These are phyloP conservation scores for Fusarium buxicola DNA, from an alignment of 2,329 filamentous ascomycete species.

Conservation along the genomic window DNA sequence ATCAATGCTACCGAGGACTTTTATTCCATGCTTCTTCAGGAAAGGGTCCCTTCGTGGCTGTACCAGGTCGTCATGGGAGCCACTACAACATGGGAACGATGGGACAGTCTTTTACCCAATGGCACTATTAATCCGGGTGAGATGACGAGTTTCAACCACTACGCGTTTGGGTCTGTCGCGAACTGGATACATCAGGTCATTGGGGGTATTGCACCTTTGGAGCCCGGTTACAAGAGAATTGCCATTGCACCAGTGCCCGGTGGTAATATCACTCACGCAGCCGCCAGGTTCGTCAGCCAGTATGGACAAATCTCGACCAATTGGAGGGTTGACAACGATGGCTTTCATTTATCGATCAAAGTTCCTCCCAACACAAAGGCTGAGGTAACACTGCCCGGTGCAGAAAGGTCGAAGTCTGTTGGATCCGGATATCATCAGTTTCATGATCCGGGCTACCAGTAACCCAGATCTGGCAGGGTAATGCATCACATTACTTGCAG, in stretches of 20 bases:
- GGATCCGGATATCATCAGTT: conserved; percentile 28
- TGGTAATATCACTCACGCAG: conserved; percentile 22
- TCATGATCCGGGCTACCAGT: neutral
- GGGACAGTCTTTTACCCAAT: conserved; percentile 59
- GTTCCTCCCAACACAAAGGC: conserved; percentile 40
- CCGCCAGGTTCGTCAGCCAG: neutral
- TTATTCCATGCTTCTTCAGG: conserved; percentile 62
- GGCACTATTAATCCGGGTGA: conserved; percentile 57
- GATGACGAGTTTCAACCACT: conserved; percentile 65
- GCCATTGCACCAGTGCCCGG: conserved; percentile 52
- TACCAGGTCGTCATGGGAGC: conserved; percentile 60
- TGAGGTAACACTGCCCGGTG: conserved; percentile 15
- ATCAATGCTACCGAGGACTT: conserved; percentile 49
- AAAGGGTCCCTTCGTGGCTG: conserved; percentile 59
- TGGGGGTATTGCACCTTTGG: conserved; percentile 54
- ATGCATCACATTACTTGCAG: too few relatives aligned
- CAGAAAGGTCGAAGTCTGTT: neutral
- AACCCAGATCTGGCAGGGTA: too few relatives aligned
- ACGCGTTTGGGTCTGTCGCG: conserved; percentile 59
- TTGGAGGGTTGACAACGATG: conserved; percentile 24
- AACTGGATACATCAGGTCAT: conserved; percentile 60
- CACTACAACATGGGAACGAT: conserved; percentile 63
- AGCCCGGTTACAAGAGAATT: conserved; percentile 56
- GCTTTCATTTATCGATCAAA: conserved; percentile 34
- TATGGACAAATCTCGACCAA: conserved; percentile 3